Evolutionary conservation across 2,329 filamentous ascomycete species (phyloP), one percentile per base, ranked within the genome.

Genomic region (Sphaerulina musiva): DNA sequence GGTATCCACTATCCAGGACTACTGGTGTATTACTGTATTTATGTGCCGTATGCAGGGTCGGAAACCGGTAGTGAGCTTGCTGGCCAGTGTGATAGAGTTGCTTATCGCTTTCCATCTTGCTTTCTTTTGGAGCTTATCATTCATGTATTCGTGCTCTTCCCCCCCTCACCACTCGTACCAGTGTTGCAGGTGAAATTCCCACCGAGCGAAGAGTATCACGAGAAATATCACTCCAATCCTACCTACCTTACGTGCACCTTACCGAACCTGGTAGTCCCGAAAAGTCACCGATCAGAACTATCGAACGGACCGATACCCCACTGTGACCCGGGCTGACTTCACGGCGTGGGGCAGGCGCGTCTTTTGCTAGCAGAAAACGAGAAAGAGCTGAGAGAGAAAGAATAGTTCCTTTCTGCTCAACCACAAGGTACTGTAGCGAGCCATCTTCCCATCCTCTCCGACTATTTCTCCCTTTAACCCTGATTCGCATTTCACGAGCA

Each of bases 231-330:
- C 20, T 20, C 20, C 20, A 20, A 20, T 20, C 20, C 20, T 3
- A 20, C 20, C 20, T 3, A 38, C 12, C 34, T 12, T 38, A 38
- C 34, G 10, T 38, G 5, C 20, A 20, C 20, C 20, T 20, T 20
- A 20, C 20, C 20, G 20, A 38, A 4, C 12, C 10, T 10, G 10
- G 12, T 11, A 2, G 12, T 38, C 26, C 47, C 47, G 47, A 49
- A 41, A 38, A 40, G 47, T 39, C 14, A 42, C 47, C 47, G 47
- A 38, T 49, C 42, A 20, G 20, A 20, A 20, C 20, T 20, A 49
- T 49, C 47, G 47, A 39, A 42, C 38, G 47, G 47, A 41, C 47
- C 47, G 47, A 49, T 49, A 49, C 26, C 47, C 47, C 47, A 49
- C 47, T 49, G 36, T 49, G 47, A 20, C 20, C 20, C 20, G 20